These are phyloP conservation scores for Tylopilus felleus DNA, from an alignment of 768 basidiomycete species.

Conservation along the genomic window DNA sequence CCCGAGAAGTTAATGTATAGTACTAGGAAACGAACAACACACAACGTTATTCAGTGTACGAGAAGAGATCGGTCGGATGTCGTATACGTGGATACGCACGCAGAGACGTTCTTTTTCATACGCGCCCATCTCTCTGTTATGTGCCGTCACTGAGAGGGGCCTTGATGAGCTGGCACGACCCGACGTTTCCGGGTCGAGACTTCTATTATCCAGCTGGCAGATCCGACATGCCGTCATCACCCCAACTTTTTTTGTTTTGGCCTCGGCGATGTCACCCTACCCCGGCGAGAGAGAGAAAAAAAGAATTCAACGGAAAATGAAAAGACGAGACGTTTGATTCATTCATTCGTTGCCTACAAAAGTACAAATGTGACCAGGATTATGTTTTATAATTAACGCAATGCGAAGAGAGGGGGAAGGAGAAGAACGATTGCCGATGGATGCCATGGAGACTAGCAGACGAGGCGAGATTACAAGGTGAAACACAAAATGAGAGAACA, in stretches of 20 bases:
- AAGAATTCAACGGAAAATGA: not conserved
- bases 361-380: constrained; percentile 14
- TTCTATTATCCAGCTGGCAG: not conserved
- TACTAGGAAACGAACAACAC: not conserved
- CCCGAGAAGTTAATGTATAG: not conserved
- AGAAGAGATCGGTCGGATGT: not conserved
- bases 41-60: not conserved
- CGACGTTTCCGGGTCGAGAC: not conserved
- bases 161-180: not conserved
- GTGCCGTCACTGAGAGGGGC: not conserved
- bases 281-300: no score
- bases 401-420: not conserved
- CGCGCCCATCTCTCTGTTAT: not conserved
- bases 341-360: constrained; percentile 2
- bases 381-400: not conserved
- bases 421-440: constrained; percentile 4
- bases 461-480: not conserved
- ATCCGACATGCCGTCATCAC: not conserved
- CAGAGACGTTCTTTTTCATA: no score
- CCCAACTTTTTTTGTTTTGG: not conserved
- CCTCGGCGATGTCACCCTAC: not conserved
- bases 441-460: constrained; percentile 18
- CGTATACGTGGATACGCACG: not conserved
- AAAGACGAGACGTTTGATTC: not conserved
- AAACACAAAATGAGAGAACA: not conserved